These are phyloP conservation scores for Craspedostauros australis DNA, from an alignment of 108 stramenopile species.

Conservation along the genomic window DNA sequence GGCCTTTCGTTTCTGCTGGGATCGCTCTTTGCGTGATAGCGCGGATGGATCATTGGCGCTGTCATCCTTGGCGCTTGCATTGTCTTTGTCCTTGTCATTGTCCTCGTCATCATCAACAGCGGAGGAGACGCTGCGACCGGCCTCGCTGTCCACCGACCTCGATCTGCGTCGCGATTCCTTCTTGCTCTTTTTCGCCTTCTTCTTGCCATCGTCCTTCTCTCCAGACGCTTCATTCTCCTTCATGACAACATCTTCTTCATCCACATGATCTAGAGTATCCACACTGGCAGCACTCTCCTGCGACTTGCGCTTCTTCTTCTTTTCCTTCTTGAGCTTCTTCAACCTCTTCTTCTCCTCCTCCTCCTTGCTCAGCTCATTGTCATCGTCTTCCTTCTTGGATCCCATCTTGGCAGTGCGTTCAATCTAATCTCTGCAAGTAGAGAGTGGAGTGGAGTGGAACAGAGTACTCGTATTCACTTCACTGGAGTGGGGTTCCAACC, in stretches of 20 bases:
- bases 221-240: not conserved
- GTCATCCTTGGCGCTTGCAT: not conserved
- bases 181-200: conserved; percentile 8
- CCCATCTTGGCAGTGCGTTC: too few relatives aligned
- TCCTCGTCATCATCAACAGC: conserved; percentile 3
- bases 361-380: not conserved
- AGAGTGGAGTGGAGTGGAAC: too few relatives aligned
- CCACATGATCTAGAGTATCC: not conserved
- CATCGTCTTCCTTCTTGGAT: conserved; percentile 6
- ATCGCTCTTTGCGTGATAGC: not conserved
- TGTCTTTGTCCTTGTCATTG: conserved; percentile 3
- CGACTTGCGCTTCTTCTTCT: conserved; percentile 5
- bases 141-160: not conserved
- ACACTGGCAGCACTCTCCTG: not conserved
- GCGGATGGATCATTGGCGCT: conserved; percentile 2
- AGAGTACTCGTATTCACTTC: too few relatives aligned
- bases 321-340: conserved; percentile 13
- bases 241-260: not conserved
- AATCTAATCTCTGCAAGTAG: too few relatives aligned
- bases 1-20: conserved; percentile 15
- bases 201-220: conserved; percentile 1
- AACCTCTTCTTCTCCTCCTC: not conserved
- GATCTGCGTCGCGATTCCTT: not conserved
- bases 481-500: too few relatives aligned
- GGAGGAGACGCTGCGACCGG: not conserved